Evolutionary conservation across 2,329 filamentous ascomycete genomes (phyloP), one percentile per base, ranked within the genome.

Genomic region (Thelonectria discophora): DNA sequence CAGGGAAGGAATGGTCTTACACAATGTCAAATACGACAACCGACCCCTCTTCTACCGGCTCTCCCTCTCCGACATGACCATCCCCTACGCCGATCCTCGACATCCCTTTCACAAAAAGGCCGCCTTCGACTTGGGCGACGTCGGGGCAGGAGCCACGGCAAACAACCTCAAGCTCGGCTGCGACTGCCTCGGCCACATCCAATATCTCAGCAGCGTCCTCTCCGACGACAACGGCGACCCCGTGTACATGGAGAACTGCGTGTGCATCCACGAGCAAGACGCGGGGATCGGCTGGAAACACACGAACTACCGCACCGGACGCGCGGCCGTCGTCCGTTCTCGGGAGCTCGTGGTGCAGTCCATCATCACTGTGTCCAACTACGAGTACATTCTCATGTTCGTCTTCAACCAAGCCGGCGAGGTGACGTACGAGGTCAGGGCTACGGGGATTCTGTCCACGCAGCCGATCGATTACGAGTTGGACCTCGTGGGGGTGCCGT

Each of bases 91-190:
- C 3, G 88, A 90, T 65, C 86, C 85, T 5, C 82, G 88, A 3
- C 76, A 80, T 3, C 88, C 88, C 0, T 90, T 86, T 73, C 86
- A 87, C 39, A 81, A 86, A 37, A 91, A 91, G 72, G 85, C 86
- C 18, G 89, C 88, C 1, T 91, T 91, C 66, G 89, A 91, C 65
- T 84, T 91, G 43, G 89, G 89, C 3, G 87, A 90, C 63, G 87
- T 85, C 24, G 89, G 88, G 10, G 84, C 84, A 7, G 89, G 88
- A 2, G 81, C 86, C 63, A 88, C 84, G 65, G 86, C 88, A 34
- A 91, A 91, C 75, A 90, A 89, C 54, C 80, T 91, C 7, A 79
- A 80, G 21, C 80, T 90, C 2, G 70, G 70, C 17, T 90, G 88
- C 63, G 88, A 90, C 69, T 87, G 88, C 68, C 81, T 91, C 1